Evolutionary conservation across 495 filamentous ascomycete genomes (phyloP).

Genomic region (Xylaria nigripes): DNA sequence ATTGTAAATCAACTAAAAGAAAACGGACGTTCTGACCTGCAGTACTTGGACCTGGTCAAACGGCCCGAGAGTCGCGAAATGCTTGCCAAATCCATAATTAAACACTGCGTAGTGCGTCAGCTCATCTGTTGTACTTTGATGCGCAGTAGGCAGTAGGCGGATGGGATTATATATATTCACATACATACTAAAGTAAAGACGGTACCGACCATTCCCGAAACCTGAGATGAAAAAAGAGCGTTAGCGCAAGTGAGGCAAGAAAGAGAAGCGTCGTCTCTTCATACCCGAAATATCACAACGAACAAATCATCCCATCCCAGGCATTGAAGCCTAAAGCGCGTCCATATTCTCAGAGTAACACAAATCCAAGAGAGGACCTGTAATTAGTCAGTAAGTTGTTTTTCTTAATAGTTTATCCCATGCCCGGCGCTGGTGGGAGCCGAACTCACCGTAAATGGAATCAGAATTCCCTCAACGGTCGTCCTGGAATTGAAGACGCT

Average conservation of each 20-base stretch:
- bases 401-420: neutral
- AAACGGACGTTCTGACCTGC: constrained; percentile 12
- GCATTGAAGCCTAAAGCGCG: constrained; percentile 17
- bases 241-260: neutral
- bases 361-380: constrained; percentile 23
- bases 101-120: constrained; percentile 17
- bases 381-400: neutral
- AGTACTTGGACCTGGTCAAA: constrained; percentile 16
- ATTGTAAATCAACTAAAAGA: neutral
- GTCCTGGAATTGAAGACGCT: neutral
- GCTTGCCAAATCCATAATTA: constrained; percentile 25
- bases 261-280: neutral
- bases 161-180: neutral
- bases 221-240: constrained; percentile 5
- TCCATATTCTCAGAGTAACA: constrained; percentile 19
- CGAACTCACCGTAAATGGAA: constrained; percentile 22
- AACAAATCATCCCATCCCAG: constrained; percentile 27
- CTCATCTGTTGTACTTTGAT: neutral
- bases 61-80: constrained; percentile 13
- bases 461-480: constrained; percentile 16
- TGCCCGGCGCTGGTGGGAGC: neutral
- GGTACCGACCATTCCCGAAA: constrained; percentile 18
- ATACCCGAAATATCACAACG: constrained; percentile 23
- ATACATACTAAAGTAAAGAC: constrained; percentile 21
- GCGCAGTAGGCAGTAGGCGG: too few species aligned